phyloP scores from a whole-genome alignment of 805 yeast genomes.

The Pichia cabralensis region DNA sequence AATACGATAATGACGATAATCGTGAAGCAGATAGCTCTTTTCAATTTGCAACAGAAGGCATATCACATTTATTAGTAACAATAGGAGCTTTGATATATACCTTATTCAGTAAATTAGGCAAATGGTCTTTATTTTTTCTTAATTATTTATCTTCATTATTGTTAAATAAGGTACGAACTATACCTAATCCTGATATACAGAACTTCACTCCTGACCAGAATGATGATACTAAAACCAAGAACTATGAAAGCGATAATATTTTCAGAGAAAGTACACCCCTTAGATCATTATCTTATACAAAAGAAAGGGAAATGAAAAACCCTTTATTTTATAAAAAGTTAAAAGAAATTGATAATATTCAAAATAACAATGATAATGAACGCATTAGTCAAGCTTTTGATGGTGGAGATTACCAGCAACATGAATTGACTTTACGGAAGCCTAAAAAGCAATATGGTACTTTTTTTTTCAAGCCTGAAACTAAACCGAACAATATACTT shows the following conservation, averaged over 20 bases:
- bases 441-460: slow-evolving; percentile 19
- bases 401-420: too few species aligned
- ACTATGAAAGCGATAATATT: slow-evolving; percentile 2
- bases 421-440: too few species aligned
- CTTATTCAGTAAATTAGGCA: slow-evolving; percentile 14
- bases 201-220: too few species aligned
- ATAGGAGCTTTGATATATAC: slow-evolving; percentile 13
- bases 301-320: neutral
- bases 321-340: slow-evolving; percentile 4
- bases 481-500: neutral
- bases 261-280: slow-evolving; percentile 8
- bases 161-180: slow-evolving; percentile 12
- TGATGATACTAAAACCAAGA: slow-evolving; percentile 1
- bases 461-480: slow-evolving; percentile 13
- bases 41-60: too few species aligned
- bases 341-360: neutral
- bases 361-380: neutral
- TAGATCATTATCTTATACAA: too few species aligned
- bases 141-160: slow-evolving; percentile 10
- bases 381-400: neutral
- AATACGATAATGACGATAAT: neutral
- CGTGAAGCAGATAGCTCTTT: neutral
- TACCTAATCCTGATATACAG: slow-evolving; percentile 25
- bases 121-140: slow-evolving; percentile 19
- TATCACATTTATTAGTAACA: slow-evolving; percentile 17